These are phyloP conservation scores for Leersia perrieri DNA, from an alignment of 176 grass and related monocot species.

Conservation along the genomic window DNA sequence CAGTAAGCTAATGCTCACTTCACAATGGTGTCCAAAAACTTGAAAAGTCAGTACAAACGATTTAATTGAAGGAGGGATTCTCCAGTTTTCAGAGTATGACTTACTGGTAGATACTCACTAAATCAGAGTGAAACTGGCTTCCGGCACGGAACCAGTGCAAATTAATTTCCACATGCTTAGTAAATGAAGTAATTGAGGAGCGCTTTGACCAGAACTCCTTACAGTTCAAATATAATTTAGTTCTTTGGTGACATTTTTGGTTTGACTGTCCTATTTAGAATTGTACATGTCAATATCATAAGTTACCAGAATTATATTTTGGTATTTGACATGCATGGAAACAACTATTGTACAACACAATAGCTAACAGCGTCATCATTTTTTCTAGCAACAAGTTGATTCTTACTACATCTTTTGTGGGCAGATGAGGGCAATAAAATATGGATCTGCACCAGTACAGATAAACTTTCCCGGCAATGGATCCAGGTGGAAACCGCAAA, in stretches of 20 bases:
- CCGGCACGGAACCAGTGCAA: neutral
- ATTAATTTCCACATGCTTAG: neutral
- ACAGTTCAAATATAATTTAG: neutral
- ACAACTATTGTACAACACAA: neutral
- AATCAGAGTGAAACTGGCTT: neutral
- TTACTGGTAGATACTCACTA: neutral
- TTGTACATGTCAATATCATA: neutral
- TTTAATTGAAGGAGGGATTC: neutral
- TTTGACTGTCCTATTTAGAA: neutral
- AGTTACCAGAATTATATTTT: neutral
- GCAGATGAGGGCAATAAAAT: slow-evolving; percentile 61
- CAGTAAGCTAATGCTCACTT: neutral
- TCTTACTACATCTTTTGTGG: slow-evolving; percentile 14
- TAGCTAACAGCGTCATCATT: neutral
- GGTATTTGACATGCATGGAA: neutral
- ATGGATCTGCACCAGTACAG: slow-evolving; percentile 43
- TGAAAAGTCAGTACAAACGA: neutral
- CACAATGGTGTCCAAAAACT: neutral
- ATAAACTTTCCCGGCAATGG: slow-evolving; percentile 30
- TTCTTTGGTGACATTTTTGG: neutral
- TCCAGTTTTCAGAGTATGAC: neutral
- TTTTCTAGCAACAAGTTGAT: neutral
- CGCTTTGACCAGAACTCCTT: neutral
- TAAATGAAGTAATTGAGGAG: neutral
- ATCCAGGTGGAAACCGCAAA: slow-evolving; percentile 34